These are phyloP conservation scores for Podaxis carcinomalis DNA, from an alignment of 768 basidiomycete genomes.

Conservation along the genomic window DNA sequence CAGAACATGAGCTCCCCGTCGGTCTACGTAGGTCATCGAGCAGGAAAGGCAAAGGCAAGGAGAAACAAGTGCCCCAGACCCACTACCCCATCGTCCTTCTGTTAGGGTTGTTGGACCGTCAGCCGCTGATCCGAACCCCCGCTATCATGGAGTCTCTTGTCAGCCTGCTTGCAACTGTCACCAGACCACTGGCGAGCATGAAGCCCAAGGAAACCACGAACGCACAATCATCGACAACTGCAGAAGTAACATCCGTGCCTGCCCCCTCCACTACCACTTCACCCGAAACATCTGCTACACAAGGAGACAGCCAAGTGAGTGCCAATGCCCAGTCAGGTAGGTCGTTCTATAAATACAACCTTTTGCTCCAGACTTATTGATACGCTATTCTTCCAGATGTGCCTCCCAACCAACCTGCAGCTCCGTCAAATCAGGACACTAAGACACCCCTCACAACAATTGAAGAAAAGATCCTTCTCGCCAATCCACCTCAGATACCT, in stretches of 20 bases:
- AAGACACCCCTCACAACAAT: conserved; percentile 29
- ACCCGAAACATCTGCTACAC: conserved; percentile 3
- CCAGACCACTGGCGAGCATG: conserved; percentile 70
- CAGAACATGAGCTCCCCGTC: conserved; percentile 87
- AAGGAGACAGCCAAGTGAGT: neutral
- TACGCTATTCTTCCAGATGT: neutral
- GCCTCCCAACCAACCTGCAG: neutral
- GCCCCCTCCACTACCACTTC: conserved; percentile 14
- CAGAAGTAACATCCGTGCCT: conserved; percentile 23
- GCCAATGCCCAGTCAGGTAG: conserved; percentile 1
- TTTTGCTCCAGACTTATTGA: neutral
- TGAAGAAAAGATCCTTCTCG: conserved; percentile 51
- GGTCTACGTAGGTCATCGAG: conserved; percentile 63
- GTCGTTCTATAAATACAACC: neutral
- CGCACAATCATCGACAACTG: neutral
- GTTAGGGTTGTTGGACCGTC: conserved; percentile 82
- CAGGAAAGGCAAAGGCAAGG: conserved; percentile 95
- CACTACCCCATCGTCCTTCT: conserved; percentile 91
- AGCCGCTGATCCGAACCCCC: conserved; percentile 79
- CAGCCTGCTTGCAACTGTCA: conserved; percentile 80
- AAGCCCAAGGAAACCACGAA: conserved; percentile 34
- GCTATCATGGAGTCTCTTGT: conserved; percentile 94
- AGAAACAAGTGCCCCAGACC: conserved; percentile 74
- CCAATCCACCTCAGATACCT: conserved; percentile 81
- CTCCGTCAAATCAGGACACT: conserved; percentile 14